These are phyloP conservation scores for Tulasnella calospora DNA, from an alignment of 768 basidiomycete species.

Conservation along the genomic window DNA sequence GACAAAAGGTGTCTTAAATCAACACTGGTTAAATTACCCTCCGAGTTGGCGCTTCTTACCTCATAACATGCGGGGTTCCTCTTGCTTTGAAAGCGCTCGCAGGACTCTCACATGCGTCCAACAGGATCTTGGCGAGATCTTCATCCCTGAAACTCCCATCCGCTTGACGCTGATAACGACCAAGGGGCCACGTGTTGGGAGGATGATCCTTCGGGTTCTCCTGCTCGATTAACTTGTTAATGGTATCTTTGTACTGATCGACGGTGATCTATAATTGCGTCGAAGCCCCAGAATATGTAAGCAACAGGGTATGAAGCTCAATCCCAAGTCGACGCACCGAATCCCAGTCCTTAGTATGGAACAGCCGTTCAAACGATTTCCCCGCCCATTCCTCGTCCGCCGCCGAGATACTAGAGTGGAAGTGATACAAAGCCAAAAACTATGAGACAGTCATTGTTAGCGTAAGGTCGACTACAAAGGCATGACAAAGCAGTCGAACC, in stretches of 20 bases:
- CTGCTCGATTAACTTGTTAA: too few species aligned
- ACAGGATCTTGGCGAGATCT: constrained; percentile 25
- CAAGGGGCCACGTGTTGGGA: background rate
- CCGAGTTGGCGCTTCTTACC: background rate
- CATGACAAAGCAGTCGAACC: constrained; percentile 40
- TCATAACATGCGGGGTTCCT: constrained; percentile 28
- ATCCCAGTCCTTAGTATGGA: background rate
- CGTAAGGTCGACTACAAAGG: too few species aligned
- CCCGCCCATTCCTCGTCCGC: constrained; percentile 28
- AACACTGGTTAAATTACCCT: background rate
- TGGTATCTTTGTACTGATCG: too few species aligned
- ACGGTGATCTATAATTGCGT: too few species aligned
- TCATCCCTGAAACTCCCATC: constrained; percentile 27
- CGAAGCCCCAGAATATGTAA: too few species aligned
- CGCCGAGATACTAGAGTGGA: constrained; percentile 26
- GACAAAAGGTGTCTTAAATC: too few species aligned
- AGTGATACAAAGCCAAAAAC: constrained; percentile 29
- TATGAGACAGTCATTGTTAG: background rate
- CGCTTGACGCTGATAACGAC: background rate
- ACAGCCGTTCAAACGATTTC: background rate
- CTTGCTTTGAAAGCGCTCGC: constrained; percentile 28
- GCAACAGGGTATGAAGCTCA: too few species aligned
- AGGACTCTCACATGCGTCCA: constrained; percentile 24
- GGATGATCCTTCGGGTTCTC: background rate
- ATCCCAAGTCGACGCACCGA: background rate